These are phyloP conservation scores for Taiwanofungus camphoratus DNA, from an alignment of 1,284 basidiomycete genomes.

Conservation along the genomic window DNA sequence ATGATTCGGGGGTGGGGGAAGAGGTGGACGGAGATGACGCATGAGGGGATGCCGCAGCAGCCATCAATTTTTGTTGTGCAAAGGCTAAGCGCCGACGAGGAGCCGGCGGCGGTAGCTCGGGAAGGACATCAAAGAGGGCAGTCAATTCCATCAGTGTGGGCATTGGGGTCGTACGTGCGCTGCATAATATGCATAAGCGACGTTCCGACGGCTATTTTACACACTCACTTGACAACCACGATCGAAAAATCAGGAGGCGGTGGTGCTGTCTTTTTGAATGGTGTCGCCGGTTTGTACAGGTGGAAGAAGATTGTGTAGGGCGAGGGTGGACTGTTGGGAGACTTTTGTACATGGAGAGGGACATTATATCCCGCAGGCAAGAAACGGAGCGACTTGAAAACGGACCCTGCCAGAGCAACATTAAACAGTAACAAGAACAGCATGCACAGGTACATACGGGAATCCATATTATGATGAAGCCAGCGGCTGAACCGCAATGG, in stretches of 20 bases:
- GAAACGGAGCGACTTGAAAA: constrained; percentile 75
- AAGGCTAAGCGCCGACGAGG: constrained; percentile 24
- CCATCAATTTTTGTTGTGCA: constrained; percentile 20
- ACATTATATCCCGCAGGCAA: constrained; percentile 60
- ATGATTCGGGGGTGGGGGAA: not conserved
- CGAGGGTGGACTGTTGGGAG: constrained; percentile 29
- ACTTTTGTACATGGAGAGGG: constrained; percentile 26
- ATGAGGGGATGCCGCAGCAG: constrained; percentile 6
- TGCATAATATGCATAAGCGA: constrained; percentile 25
- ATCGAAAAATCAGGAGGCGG: constrained; percentile 85
- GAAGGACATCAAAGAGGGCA: constrained; percentile 55
- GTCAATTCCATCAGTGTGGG: constrained; percentile 67
- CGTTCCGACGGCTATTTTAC: not conserved
- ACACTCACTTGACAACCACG: constrained; percentile 76
- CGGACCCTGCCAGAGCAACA: constrained; percentile 33
- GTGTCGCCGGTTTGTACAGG: constrained; percentile 86
- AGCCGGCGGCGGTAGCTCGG: constrained; percentile 44
- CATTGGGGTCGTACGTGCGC: constrained; percentile 68
- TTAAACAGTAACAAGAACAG: constrained; percentile 8
- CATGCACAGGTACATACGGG: no score
- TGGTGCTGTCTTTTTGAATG: constrained; percentile 76
- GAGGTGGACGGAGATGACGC: not conserved
- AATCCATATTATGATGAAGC: constrained; percentile 41
- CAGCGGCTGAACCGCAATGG: constrained; percentile 42
- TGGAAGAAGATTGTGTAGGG: constrained; percentile 87